Percentiles rank a stretch among this genome's conserved stretches.
These are phyloP conservation scores for Reticulascus tulasneorum DNA, from an alignment of 2,329 filamentous ascomycete species.

Conservation along the genomic window DNA sequence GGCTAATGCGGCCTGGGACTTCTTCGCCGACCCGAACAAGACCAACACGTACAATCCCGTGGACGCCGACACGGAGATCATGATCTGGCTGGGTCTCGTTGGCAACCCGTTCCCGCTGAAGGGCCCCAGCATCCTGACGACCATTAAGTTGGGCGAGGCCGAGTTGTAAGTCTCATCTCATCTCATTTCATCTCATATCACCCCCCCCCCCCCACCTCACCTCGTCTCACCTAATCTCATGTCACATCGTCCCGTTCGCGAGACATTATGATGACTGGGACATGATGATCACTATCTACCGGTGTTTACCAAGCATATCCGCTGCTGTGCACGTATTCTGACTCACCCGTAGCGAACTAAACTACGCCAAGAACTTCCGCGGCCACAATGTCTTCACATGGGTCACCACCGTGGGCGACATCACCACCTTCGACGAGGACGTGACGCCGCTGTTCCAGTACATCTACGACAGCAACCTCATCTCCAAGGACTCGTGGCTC, in stretches of 20 bases:
- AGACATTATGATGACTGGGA: no score
- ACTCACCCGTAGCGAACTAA: constrained; percentile 22
- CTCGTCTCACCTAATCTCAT: no score
- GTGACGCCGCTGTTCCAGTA: constrained; percentile 26
- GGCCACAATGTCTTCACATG: constrained; percentile 26
- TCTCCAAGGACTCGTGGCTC: constrained; percentile 20
- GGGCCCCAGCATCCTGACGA: constrained; percentile 17
- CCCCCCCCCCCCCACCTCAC: no score
- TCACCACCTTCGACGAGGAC: constrained; percentile 23
- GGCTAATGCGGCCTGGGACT: constrained; percentile 28
- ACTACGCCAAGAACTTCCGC: constrained; percentile 23
- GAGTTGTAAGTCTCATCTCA: constrained; percentile 25
- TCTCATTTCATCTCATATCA: no score
- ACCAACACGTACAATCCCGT: constrained; percentile 19
- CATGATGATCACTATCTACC: no score
- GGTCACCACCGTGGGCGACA: constrained; percentile 18
- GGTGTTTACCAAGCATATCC: no score
- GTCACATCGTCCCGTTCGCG: no score
- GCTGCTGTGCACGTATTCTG: no score
- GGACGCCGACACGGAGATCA: constrained; percentile 25
- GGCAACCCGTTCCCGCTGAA: constrained; percentile 23
- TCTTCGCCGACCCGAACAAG: constrained; percentile 25
- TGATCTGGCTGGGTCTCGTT: constrained; percentile 27
- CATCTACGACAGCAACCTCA: constrained; percentile 23
- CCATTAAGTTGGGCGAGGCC: constrained; percentile 19